Conservation (phyloP, 768 basidiomycete genomes). For the Nevesoporus exiguus region DNA sequence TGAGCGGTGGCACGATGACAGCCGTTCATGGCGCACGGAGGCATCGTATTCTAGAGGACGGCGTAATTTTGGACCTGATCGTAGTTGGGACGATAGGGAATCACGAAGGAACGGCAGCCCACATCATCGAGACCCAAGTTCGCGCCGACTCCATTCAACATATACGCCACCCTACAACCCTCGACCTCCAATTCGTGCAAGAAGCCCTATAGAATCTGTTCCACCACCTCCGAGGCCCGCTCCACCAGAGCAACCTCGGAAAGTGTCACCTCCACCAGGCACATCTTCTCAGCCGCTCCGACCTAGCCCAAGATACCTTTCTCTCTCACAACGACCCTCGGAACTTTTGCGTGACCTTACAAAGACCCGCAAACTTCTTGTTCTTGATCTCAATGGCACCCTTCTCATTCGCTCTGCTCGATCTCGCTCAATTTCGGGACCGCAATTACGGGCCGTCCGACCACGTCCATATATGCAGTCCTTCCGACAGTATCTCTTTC, state of each 20-base stretch:
- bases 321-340: constrained; percentile 31
- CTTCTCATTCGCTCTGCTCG: constrained; percentile 55
- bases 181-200: constrained; percentile 9
- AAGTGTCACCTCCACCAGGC: background rate
- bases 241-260: background rate
- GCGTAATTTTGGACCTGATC: constrained; percentile 3
- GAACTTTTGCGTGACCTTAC: constrained; percentile 23
- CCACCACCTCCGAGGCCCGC: background rate
- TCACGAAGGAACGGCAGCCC: constrained; percentile 5
- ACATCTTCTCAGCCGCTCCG: constrained; percentile 1
- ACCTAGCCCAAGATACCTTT: constrained; percentile 38
- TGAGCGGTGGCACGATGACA: constrained; percentile 12
- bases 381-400: constrained; percentile 68
- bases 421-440: constrained; percentile 12
- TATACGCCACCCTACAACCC: constrained; percentile 7
- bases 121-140: background rate
- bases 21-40: constrained; percentile 8
- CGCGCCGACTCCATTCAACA: constrained; percentile 11
- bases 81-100: constrained; percentile 3
- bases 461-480: constrained; percentile 64
- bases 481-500: constrained; percentile 63
- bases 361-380: constrained; percentile 55
- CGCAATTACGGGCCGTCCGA: constrained; percentile 40
- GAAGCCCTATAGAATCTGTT: constrained; percentile 3
- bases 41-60: constrained; percentile 11